Evolutionary conservation across 1,284 basidiomycete species (phyloP).

Genomic region (Microbotryum scabiosae): DNA sequence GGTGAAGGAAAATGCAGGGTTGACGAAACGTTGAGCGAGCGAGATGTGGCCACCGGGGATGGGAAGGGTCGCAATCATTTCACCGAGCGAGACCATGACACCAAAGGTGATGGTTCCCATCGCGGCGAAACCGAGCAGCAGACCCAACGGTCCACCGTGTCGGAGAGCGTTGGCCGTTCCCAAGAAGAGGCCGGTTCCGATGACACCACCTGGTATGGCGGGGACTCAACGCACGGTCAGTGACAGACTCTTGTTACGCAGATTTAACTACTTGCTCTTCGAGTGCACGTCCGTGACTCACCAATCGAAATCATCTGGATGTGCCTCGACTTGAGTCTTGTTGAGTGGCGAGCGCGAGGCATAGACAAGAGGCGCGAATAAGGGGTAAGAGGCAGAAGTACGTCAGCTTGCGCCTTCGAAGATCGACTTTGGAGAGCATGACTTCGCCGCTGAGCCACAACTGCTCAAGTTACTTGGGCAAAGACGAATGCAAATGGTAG

Average conservation of each 20-base stretch:
- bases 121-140: constrained; percentile 40
- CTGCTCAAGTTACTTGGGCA: too few species aligned
- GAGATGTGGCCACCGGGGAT: constrained; percentile 62
- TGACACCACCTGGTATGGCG: constrained; percentile 13
- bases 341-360: too few species aligned
- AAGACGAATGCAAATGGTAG: too few species aligned
- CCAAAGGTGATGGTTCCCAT: constrained; percentile 41
- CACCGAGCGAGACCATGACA: constrained; percentile 43
- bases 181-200: constrained; percentile 37
- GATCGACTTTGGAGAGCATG: too few species aligned
- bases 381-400: too few species aligned
- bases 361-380: too few species aligned
- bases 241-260: too few species aligned
- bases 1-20: constrained; percentile 68
- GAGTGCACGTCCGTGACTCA: too few species aligned
- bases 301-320: constrained; percentile 21
- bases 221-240: too few species aligned
- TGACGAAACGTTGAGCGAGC: constrained; percentile 67
- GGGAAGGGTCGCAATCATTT: constrained; percentile 55
- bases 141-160: constrained; percentile 46
- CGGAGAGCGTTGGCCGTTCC: constrained; percentile 43
- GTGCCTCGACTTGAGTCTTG: constrained; percentile 10
- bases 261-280: too few species aligned
- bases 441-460: too few species aligned
- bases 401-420: too few species aligned